phyloP scores from a whole-genome alignment of 1,139 yeast species.

The Arxiozyma telluris region DNA sequence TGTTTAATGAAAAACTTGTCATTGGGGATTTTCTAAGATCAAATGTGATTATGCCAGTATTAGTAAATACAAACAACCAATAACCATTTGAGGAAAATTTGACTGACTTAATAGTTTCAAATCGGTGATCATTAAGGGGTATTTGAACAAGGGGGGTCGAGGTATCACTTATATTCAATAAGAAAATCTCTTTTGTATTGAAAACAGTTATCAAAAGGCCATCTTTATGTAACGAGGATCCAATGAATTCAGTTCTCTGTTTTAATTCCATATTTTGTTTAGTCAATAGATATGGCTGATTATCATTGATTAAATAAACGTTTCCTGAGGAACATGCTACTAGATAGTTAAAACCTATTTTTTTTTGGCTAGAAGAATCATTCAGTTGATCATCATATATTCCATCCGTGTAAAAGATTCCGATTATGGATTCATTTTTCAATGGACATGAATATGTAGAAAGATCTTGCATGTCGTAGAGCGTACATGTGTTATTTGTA shows the following conservation, averaged over 20 bases:
- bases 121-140: conserved; percentile 9
- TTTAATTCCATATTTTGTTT: not conserved
- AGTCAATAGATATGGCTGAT: not conserved
- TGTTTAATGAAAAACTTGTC: not conserved
- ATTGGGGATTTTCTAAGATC: conserved; percentile 45
- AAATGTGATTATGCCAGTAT: conserved; percentile 35
- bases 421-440: not conserved
- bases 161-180: conserved; percentile 12
- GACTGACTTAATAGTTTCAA: conserved; percentile 26
- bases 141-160: conserved; percentile 7
- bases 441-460: not conserved
- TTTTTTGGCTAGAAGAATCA: not conserved
- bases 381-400: not conserved
- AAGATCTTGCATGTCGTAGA: not conserved
- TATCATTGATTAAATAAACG: not conserved
- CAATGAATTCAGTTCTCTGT: not conserved
- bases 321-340: not conserved
- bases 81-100: conserved; percentile 63
- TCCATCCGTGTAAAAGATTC: not conserved
- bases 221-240: conserved; percentile 23
- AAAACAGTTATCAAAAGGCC: conserved; percentile 22
- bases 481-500: not conserved
- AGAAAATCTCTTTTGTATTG: conserved; percentile 8
- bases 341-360: not conserved
- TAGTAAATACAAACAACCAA: conserved; percentile 41